A percentile compares a stretch with the other conserved stretches of the same genome.
These are phyloP conservation scores for Nephromyces sp. DNA, from an alignment of 169 alveolate species.

Conservation along the genomic window DNA sequence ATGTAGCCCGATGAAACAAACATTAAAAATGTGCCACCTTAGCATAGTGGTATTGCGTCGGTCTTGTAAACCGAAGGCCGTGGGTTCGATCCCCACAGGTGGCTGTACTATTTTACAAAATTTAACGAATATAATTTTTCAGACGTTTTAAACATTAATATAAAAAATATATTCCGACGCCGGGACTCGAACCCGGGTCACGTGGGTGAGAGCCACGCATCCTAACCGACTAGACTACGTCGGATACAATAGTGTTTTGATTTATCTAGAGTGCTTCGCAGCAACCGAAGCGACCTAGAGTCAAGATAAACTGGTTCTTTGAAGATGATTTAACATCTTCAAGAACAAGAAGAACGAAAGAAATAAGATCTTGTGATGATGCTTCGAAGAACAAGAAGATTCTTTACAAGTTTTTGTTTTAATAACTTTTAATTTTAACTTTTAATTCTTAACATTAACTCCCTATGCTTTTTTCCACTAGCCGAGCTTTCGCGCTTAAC, in stretches of 20 bases:
- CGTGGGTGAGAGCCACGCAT: slow-evolving; percentile 95
- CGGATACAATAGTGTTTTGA: not conserved
- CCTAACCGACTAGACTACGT: slow-evolving; percentile 73
- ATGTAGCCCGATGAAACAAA: not conserved
- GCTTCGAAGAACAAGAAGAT: too few relatives aligned
- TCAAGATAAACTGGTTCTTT: too few relatives aligned
- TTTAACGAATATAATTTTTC: not conserved
- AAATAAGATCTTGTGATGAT: too few relatives aligned
- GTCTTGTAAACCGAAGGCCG: slow-evolving; percentile 43
- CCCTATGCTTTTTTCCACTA: too few relatives aligned
- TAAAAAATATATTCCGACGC: slow-evolving; percentile 74
- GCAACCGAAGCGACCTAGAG: too few relatives aligned
- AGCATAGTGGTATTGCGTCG: slow-evolving; percentile 38
- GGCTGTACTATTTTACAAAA: slow-evolving; percentile 7
- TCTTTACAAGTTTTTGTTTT: too few relatives aligned
- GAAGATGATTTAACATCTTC: too few relatives aligned
- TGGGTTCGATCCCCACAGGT: slow-evolving; percentile 43
- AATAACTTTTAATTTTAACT: too few relatives aligned
- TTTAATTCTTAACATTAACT: too few relatives aligned
- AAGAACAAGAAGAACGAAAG: too few relatives aligned
- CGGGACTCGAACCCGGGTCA: slow-evolving; percentile 99
- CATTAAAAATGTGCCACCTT: slow-evolving; percentile 16
- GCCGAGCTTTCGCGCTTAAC: too few relatives aligned
- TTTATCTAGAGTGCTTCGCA: too few relatives aligned
- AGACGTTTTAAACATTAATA: not conserved